Base-by-base conservation (phyloP, 2,329 filamentous ascomycete genomes). In the Fusarium sp. region DNA sequence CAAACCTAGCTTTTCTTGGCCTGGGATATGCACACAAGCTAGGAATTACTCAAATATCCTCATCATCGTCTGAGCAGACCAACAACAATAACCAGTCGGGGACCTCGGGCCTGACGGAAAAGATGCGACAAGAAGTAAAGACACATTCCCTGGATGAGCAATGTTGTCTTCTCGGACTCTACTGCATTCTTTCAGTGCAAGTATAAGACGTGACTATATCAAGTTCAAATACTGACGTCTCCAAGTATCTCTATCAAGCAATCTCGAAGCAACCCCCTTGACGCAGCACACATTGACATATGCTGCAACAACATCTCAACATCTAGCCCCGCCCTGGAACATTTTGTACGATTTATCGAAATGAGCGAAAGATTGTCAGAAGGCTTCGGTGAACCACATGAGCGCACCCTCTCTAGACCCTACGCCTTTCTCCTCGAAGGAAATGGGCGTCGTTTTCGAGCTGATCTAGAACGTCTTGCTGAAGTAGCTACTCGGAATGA, bases 21-120 rank as follows among this genome's bases (percentile, higher is more conserved):
- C 75, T 85, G 12, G 84, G 83, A 22, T 83, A 83, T 64, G 84
- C 83, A 6, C 83, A 85, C 49, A 84, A 80, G 51, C 78, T 86
- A 7, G 81, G 81, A 3, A 80, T 85, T 16, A 79, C 76, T 2
- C 77, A 75, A 46, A 70, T 71, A 1, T 64, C 69, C 10, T 58
- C 62, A 22, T 46, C 64, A 17, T 22, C 70, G 6, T 35, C 63
- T 6, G 55, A 70, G 33, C 62, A 72, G 49, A 69, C 67, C 2
- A 68, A 63, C 24, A 67, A 64, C 46, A 68, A 58, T 11, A 46
- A 60, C 14, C 36, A 59, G 8, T 62, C 53, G 4, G 67, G 73
- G 31, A 68, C 69, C 20, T 46, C 67, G 5, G 66, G 61, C 17
- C 70, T 77, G 17, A 64, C 57, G 17, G 72, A 66, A 53, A 67